Conservation (phyloP, 2,329 filamentous ascomycete genomes). For the Colletotrichum karsti region DNA sequence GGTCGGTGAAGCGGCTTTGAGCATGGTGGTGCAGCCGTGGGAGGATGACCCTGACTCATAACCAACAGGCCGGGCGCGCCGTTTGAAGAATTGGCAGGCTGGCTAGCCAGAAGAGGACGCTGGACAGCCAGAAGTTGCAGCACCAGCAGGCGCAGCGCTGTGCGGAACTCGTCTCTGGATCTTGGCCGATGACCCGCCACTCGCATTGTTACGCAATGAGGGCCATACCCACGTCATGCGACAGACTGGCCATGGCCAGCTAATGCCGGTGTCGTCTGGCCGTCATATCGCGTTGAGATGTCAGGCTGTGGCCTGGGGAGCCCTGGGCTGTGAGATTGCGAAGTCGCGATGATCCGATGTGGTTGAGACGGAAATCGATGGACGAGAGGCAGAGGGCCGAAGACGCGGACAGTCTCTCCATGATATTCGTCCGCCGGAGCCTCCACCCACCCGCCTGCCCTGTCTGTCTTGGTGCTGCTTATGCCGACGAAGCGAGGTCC, state of each 20-base stretch:
- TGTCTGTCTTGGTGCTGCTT: background rate
- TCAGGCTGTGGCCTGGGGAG: background rate
- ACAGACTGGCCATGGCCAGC: background rate
- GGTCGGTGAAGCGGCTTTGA: background rate
- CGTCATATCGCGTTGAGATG: background rate
- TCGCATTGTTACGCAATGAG: constrained; percentile 24
- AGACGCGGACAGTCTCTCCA: background rate
- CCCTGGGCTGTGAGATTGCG: constrained; percentile 6
- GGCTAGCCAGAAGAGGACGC: background rate
- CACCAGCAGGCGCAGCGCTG: background rate
- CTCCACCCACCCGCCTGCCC: background rate
- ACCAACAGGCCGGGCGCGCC: constrained; percentile 12
- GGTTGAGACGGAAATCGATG: constrained; percentile 1
- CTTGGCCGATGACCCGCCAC: constrained; percentile 14
- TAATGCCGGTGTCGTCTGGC: background rate
- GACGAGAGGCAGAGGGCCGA: background rate
- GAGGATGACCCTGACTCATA: constrained; percentile 19
- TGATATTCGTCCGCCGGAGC: constrained; percentile 7
- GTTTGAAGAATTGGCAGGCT: constrained; percentile 21
- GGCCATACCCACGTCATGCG: constrained; percentile 25
- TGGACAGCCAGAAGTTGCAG: background rate
- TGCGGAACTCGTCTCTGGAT: constrained; percentile 3
- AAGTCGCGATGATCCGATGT: constrained; percentile 6
- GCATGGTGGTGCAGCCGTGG: background rate
- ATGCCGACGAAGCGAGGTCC: background rate